Evolutionary conservation across 768 basidiomycete genomes (phyloP), one percentile per base, ranked within the genome.

Genomic region (Suillus americanus): DNA sequence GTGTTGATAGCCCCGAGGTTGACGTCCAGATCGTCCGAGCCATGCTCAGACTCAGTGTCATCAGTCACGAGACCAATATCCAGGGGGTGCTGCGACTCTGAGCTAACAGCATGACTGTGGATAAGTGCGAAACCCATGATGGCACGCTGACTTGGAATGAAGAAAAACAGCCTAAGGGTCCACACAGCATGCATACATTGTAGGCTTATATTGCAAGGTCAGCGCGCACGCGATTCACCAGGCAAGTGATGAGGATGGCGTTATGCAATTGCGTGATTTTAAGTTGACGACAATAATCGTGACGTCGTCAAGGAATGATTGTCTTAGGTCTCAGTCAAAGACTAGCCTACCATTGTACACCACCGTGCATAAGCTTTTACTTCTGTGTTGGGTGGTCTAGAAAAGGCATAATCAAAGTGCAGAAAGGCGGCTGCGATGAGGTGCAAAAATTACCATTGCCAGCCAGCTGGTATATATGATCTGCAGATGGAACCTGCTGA

Each of bases 251-350:
- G 53, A 45, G 59, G 51, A 68, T 70, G 67, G 63, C 69, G 68
- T 63, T 41, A 72, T 70, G 28, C 0, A 46, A 77, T 75, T 67
- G 74, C 75, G 75, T 76, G 76, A 76, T 76, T 70, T 77, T 69
- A 64, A 71, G 71, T 69, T 59, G 62, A 54, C 40, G 55, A 60
- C 18, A 43, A 56, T 2, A 38, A 38, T 38, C 12, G 10, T 38
- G 37, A 12, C 56, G 69, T 70, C 7, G 50, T 30, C 28, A 51
- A 51, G 16, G 28, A 51, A 18, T 4, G 8, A 2, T 28, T 2
- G 16, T 28, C 43, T 40, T 43, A 37, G 20, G 20, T 45, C n/a
- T 28, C 59, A 43, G 14, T 28, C 10, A 23, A 25, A 25, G 23
- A 25, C 14, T 25, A 20, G 2, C 51, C 28, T 25, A 30, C 51